A percentile compares a stretch with the other conserved stretches of the same genome.
Evolutionary conservation across 805 yeast genomes (phyloP).

Genomic region (Yarrowia bubula): DNA sequence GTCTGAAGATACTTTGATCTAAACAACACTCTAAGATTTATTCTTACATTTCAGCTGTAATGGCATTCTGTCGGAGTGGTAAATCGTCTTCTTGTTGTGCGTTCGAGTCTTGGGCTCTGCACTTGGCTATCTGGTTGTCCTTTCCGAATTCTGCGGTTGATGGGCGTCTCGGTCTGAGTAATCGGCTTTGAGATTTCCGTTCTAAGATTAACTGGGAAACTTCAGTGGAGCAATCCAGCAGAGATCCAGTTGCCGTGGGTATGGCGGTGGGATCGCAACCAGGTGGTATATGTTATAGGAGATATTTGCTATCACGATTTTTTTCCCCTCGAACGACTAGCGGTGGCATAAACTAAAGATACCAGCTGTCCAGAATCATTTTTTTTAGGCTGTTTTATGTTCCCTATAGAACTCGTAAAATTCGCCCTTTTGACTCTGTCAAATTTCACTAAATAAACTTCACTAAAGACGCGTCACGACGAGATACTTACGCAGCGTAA

Average conservation of each 20-base stretch:
- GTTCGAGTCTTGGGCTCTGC: conserved; percentile 50
- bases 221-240: conserved; percentile 29
- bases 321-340: neutral
- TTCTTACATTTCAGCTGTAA: conserved; percentile 26
- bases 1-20: no score
- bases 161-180: conserved; percentile 27
- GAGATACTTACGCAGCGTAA: neutral
- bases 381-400: no score
- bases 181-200: conserved; percentile 27
- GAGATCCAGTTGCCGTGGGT: conserved; percentile 28
- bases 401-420: neutral
- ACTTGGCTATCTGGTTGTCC: conserved; percentile 26
- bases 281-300: conserved; percentile 14
- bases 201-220: conserved; percentile 24
- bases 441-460: neutral
- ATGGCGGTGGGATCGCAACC: conserved; percentile 28
- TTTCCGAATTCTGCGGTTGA: conserved; percentile 28
- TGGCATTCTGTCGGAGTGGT: conserved; percentile 96
- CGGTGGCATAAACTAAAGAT: no score
- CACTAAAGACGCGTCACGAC: neutral
- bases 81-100: conserved; percentile 92
- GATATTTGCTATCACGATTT: conserved; percentile 13
- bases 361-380: no score
- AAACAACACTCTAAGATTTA: no score
- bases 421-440: no score